Evolutionary conservation across 2,329 filamentous ascomycete genomes (phyloP).

Genomic region (Aspergillus phoenicis): DNA sequence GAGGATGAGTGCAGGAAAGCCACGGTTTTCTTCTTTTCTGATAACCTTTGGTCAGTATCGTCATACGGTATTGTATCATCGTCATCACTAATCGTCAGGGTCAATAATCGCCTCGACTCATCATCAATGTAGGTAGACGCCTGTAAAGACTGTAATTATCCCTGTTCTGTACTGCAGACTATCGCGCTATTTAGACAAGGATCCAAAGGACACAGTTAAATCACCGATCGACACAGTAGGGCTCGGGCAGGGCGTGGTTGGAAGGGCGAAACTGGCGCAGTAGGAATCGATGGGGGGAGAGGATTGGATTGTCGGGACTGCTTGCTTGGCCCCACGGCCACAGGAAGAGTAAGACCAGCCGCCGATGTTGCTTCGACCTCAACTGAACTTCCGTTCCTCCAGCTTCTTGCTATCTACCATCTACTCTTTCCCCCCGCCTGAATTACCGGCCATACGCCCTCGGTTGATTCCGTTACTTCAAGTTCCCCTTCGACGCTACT

Average conservation of each 20-base stretch:
- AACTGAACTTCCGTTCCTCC: constrained; percentile 12
- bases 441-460: neutral
- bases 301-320: constrained; percentile 9
- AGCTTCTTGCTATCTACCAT: neutral
- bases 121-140: neutral
- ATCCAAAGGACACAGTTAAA: neutral
- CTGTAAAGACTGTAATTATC: neutral
- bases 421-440: neutral
- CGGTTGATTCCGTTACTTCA: neutral
- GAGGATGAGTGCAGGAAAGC: neutral
- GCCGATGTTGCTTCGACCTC: constrained; percentile 15
- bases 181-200: neutral
- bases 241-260: constrained; percentile 5
- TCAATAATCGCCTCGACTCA: neutral
- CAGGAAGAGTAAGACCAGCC: constrained; percentile 15
- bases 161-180: neutral
- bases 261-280: neutral
- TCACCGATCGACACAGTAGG: neutral
- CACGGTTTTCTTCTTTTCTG: neutral
- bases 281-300: neutral
- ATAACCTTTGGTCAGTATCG: constrained; percentile 5
- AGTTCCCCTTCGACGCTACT: neutral
- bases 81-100: neutral
- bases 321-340: constrained; percentile 17
- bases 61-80: constrained; percentile 4